Conservation (phyloP, 73 alveolate genomes). For the Blepharisma japonicum region DNA sequence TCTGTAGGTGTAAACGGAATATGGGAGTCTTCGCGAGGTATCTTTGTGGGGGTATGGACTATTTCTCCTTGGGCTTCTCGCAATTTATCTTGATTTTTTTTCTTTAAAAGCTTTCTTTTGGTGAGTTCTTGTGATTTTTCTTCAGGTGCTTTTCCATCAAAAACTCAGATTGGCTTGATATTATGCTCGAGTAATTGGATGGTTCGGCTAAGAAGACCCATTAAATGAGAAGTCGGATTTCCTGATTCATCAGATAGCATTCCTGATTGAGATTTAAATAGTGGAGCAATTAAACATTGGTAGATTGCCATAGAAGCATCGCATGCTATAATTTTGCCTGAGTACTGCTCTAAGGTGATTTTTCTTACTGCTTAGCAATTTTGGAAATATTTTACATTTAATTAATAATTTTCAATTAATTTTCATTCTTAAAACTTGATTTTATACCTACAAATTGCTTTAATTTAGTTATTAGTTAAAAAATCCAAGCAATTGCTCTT, state of each 20-base stretch:
- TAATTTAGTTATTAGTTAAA: too few species aligned
- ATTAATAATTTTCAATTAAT: too few species aligned
- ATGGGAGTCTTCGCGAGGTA: too few species aligned
- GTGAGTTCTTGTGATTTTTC: constrained; percentile 72
- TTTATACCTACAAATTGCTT: too few species aligned
- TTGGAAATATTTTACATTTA: too few species aligned
- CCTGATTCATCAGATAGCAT: constrained; percentile 94
- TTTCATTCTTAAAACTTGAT: too few species aligned
- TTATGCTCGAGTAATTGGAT: constrained; percentile 89
- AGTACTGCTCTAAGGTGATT: constrained; percentile 48
- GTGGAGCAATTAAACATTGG: constrained; percentile 89
- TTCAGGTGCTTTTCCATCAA: constrained; percentile 97
- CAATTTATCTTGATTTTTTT: constrained; percentile 70
- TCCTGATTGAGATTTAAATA: constrained; percentile 61
- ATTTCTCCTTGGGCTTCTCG: constrained; percentile 63
- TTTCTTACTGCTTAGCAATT: constrained; percentile 38
- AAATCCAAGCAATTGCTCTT: too few species aligned
- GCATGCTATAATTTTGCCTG: constrained; percentile 73
- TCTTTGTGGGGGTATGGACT: too few species aligned
- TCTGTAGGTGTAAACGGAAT: too few species aligned
- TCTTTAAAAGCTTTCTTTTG: constrained; percentile 70
- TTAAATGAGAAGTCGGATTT: constrained; percentile 91
- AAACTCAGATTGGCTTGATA: constrained; percentile 94
- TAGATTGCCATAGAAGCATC: constrained; percentile 98
- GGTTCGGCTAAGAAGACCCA: constrained; percentile 90